Base-by-base conservation (phyloP, 129 eudicot species). In the Flaveria bidentis region DNA sequence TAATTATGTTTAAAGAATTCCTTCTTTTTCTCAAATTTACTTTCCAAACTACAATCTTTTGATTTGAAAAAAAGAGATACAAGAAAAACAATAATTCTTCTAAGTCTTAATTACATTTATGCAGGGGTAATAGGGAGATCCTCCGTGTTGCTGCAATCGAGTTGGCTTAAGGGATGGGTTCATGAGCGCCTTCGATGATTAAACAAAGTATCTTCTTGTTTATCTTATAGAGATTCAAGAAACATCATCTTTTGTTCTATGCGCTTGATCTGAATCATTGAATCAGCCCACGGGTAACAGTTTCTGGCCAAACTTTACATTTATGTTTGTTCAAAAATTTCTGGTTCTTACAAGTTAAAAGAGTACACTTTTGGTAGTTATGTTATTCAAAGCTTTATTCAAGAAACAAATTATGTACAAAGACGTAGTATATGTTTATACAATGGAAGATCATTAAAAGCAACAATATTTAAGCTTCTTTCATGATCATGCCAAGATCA, bases 401-500 rank as follows among this genome's bases (percentile, higher is more conserved):
- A 67, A 65, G 75, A 60, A 72, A 66, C 46, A 36, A 30, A 30
- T 71, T 66, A 77, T 75, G 14, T 58, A 71, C 82, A 77, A 67
- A 66, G 41, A 65, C 55, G 22, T 55, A 75, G 65, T 20, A 50
- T 51, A 45, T 15, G 2, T 78, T 72, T 47, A 76, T 73, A 82
- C 49, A 64, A 16, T 66, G 50, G 23, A 71, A 75, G 71, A 63
- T 65, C 68, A 47, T 67, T 39, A 45, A 50, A 75, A 78, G 74
- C 88, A 22, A 55, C 81, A 53, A 42, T 46, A 44, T 67, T 52
- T 62, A 44, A 44, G 77, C 65, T 56, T 67, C 23, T 67, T 76
- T 72, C 33, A 20, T 58, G 36, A 66, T 89, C 83, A 94, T 45
- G 92, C 71, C 82, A 91, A 42, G 77, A 94, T 89, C 52, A 94